A percentile compares a stretch with the other conserved stretches of the same genome.
Evolutionary conservation across 805 yeast genomes (phyloP).

Genomic region (Schwanniomyces occidentalis): DNA sequence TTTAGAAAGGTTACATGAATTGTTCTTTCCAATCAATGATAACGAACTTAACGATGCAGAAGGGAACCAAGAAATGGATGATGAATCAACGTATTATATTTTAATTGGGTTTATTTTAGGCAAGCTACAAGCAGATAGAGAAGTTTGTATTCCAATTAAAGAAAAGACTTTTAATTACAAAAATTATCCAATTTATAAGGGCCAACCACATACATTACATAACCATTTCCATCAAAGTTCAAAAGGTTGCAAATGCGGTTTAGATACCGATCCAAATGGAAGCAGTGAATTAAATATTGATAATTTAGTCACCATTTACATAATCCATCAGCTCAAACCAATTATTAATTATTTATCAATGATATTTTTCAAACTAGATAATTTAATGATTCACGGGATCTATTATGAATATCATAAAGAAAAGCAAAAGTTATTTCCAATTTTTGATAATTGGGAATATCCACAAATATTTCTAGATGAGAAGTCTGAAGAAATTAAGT

Average conservation of each 20-base stretch:
- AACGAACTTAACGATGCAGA: conserved; percentile 12
- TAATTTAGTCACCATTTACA: conserved; percentile 32
- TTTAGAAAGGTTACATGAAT: conserved; percentile 19
- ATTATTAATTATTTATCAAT: conserved; percentile 24
- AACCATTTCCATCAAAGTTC: conserved; percentile 24
- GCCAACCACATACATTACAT: conserved; percentile 36
- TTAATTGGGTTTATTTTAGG: conserved; percentile 34
- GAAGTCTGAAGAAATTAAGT: conserved; percentile 8
- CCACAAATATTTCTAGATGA: conserved; percentile 20
- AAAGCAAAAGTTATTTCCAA: conserved; percentile 18
- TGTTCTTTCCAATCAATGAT: conserved; percentile 23
- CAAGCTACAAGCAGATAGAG: conserved; percentile 36
- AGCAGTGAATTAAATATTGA: conserved; percentile 23
- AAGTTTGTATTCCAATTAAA: conserved; percentile 35
- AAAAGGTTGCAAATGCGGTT: conserved; percentile 21
- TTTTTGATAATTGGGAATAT: conserved; percentile 28
- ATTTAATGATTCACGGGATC: conserved; percentile 36
- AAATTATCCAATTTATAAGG: conserved; percentile 34
- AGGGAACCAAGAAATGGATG: conserved; percentile 15
- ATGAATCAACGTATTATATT: conserved; percentile 29
- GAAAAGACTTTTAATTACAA: conserved; percentile 21
- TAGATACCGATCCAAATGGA: conserved; percentile 26
- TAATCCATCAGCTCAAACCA: conserved; percentile 36
- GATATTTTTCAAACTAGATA: conserved; percentile 26
- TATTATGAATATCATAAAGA: conserved; percentile 21